Conservation (phyloP, 768 basidiomycete species). For the Lactifluus pinguis region DNA sequence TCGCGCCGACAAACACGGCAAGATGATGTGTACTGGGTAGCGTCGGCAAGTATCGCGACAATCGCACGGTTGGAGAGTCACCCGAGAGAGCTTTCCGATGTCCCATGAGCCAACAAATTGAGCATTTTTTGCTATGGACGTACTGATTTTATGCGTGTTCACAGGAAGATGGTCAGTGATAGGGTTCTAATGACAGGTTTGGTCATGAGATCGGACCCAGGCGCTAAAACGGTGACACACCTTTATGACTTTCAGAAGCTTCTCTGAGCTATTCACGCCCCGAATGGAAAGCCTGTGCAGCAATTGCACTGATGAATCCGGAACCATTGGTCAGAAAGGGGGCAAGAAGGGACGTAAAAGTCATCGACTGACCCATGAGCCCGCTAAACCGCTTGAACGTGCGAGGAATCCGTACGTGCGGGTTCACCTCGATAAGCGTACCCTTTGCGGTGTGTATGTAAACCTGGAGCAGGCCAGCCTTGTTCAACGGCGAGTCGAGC, state of each 20-base stretch:
- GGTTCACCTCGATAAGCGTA: conserved; percentile 96
- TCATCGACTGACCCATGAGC: conserved; percentile 70
- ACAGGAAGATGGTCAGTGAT: conserved; percentile 88
- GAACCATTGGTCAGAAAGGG: background rate
- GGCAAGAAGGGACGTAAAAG: background rate
- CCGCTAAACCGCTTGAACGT: conserved; percentile 99
- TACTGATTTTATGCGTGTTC: conserved; percentile 93
- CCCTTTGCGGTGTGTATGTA: conserved; percentile 97
- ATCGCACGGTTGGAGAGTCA: conserved; percentile 71
- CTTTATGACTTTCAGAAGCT: conserved; percentile 94
- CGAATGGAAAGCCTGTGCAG: conserved; percentile 93
- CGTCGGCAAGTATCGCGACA: conserved; percentile 78
- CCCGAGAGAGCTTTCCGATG: conserved; percentile 68
- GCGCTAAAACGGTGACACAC: conserved; percentile 31
- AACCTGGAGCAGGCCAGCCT: conserved; percentile 91
- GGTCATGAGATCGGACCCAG: conserved; percentile 1
- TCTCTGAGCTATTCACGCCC: conserved; percentile 94
- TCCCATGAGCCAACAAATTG: conserved; percentile 1
- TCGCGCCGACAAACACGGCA: conserved; percentile 95
- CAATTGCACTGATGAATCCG: conserved; percentile 65
- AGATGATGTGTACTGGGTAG: conserved; percentile 83
- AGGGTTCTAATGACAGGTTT: conserved; percentile 57
- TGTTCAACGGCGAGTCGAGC: conserved; percentile 96
- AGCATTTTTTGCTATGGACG: conserved; percentile 27
- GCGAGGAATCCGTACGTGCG: conserved; percentile 92